Percentiles rank a stretch among this genome's conserved stretches.
Conservation (phyloP, 208 protist genomes). For the Trypanosoma platydactyli region DNA sequence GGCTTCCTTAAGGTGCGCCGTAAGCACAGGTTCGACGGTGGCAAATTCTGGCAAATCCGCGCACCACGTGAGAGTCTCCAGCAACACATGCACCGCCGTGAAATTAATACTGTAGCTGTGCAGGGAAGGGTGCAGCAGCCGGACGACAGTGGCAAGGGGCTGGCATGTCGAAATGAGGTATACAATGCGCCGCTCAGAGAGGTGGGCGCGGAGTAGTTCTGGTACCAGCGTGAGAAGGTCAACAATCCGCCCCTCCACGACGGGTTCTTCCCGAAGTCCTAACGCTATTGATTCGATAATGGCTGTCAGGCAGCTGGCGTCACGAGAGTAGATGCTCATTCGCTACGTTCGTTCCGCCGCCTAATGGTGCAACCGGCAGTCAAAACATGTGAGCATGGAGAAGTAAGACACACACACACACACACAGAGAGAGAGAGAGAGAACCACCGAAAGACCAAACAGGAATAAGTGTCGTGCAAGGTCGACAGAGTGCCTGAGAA, state of each 20-base stretch:
- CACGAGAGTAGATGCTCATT: constrained; percentile 7
- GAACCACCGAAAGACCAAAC: no score
- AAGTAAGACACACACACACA: not conserved
- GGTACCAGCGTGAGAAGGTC: constrained; percentile 19
- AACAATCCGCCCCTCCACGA: constrained; percentile 15
- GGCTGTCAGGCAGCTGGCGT: constrained; percentile 4
- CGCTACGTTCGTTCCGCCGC: not conserved
- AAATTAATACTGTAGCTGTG: constrained; percentile 11
- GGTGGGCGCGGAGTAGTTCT: constrained; percentile 11
- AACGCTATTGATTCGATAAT: constrained; percentile 19
- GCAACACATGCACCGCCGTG: constrained; percentile 4
- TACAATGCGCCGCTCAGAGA: not conserved
- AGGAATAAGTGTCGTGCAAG: no score
- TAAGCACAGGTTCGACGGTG: not conserved
- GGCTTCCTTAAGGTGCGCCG: constrained; percentile 3
- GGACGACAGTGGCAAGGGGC: constrained; percentile 2
- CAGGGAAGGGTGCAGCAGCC: constrained; percentile 7
- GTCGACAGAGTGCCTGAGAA: no score
- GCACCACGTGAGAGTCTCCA: constrained; percentile 14
- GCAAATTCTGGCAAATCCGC: not conserved
- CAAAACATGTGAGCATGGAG: no score
- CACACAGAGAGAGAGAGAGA: no score
- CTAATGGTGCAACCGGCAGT: not conserved
- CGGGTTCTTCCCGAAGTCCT: constrained; percentile 4
- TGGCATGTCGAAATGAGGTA: constrained; percentile 9